These are phyloP conservation scores for Phytophthora fragariae DNA, from an alignment of 352 stramenopile genomes.

Conservation along the genomic window DNA sequence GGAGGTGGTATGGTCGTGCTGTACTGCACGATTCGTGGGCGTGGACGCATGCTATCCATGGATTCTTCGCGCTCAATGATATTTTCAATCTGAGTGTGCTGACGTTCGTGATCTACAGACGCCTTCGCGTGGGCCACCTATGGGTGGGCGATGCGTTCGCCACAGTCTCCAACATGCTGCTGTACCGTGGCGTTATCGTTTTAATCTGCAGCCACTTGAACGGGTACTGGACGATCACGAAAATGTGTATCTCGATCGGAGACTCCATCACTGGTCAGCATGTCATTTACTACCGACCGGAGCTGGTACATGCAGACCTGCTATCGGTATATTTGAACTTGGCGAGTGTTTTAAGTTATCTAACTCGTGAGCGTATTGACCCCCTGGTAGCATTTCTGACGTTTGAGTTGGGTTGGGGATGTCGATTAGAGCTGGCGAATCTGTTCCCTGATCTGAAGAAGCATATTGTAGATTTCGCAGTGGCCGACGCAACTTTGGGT, in stretches of 20 bases:
- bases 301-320: constrained; percentile 45
- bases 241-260: constrained; percentile 34
- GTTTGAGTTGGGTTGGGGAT: constrained; percentile 36
- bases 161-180: constrained; percentile 37
- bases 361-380: constrained; percentile 36
- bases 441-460: constrained; percentile 22
- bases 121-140: constrained; percentile 32
- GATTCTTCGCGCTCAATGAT: constrained; percentile 31
- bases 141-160: constrained; percentile 55
- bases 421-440: constrained; percentile 21
- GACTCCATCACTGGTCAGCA: constrained; percentile 25
- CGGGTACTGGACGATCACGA: constrained; percentile 43
- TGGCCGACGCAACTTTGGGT: constrained; percentile 10
- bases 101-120: constrained; percentile 41
- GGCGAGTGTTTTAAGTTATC: constrained; percentile 24
- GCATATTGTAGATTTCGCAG: constrained; percentile 17
- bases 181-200: constrained; percentile 40
- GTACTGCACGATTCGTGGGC: constrained; percentile 54
- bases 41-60: constrained; percentile 48
- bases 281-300: constrained; percentile 34
- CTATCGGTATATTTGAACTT: constrained; percentile 43
- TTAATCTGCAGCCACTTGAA: constrained; percentile 42
- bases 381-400: constrained; percentile 32
- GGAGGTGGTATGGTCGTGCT: constrained; percentile 33
- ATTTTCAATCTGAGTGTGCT: constrained; percentile 40